Base-by-base conservation (phyloP, 257 asterid species). In the Mitragyna speciosa region DNA sequence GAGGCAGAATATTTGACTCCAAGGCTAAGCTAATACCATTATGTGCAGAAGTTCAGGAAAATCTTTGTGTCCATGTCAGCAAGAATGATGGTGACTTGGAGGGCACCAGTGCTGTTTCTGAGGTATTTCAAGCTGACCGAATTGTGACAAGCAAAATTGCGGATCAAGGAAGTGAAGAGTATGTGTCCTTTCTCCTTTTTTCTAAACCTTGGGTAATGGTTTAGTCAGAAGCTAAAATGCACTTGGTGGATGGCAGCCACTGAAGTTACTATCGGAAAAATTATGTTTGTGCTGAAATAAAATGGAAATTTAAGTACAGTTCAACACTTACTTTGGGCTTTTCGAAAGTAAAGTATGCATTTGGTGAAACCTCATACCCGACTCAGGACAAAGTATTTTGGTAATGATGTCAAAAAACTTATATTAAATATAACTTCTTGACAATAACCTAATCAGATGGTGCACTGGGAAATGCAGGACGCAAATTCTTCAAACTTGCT, bases 111-210 rank as follows among this genome's bases (percentile, higher is more conserved):
- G 64, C 84, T 47, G 79, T 82, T 75, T 87, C 91, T 56, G 90
- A 89, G 89, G 87, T 84, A 69, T 76, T 80, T 67, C 94, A 82
- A 78, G 87, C 81, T n/a, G 88, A 79, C 33, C 84, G 45, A 80
- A 72, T 75, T 43, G 90, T 82, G 73, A 86, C 83, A 80, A 75
- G 77, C 56, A 86, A 77, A 76, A 82, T 76, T 43, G 72, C 54
- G 49, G 87, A 86, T 81, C 87, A 84, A 81, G 91, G 83, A 87
- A 72, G 79, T 69, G 63, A 83, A 68, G 72, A 84, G 97, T 93
- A 90, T 2, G 85, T 70, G 28, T 39, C 73, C 82, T 72, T 63
- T 75, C 80, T 22, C 51, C 47, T 67, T 70, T 72, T 64, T 14
- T 48, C 76, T 47, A 16, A 36, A 51, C 1, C 36, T 45, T 68